Percentiles rank a stretch among this genome's conserved stretches.
Evolutionary conservation across 2,329 filamentous ascomycete genomes (phyloP).

Genomic region (Penicillium aurantiogriseum): DNA sequence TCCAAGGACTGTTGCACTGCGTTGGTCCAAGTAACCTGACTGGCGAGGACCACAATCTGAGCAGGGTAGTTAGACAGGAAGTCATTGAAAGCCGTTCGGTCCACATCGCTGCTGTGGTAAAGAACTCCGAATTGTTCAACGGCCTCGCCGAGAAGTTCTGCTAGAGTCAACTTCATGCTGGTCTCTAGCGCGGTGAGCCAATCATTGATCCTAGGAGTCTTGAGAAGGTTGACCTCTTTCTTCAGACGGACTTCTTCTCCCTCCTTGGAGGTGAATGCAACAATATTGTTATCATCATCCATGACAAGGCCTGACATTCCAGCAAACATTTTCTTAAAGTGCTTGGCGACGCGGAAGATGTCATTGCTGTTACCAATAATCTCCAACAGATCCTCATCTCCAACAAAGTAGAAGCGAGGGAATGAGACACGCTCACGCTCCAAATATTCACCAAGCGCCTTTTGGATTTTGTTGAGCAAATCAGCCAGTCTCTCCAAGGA

Average conservation of each 20-base stretch:
- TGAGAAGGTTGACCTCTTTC: slow-evolving; percentile 86
- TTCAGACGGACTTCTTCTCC: slow-evolving; percentile 84
- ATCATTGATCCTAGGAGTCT: slow-evolving; percentile 96
- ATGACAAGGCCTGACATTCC: slow-evolving; percentile 87
- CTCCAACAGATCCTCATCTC: slow-evolving; percentile 95
- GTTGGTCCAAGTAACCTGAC: slow-evolving; percentile 90
- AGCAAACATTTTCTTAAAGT: slow-evolving; percentile 99
- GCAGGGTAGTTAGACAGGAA: slow-evolving; percentile 85
- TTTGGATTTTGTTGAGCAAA: slow-evolving; percentile 97
- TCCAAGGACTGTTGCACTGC: slow-evolving; percentile 75
- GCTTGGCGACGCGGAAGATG: slow-evolving; percentile 91
- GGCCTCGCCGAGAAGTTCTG: slow-evolving; percentile 84
- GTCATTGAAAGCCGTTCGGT: slow-evolving; percentile 67
- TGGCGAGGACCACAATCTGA: slow-evolving; percentile 91
- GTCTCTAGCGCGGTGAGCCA: slow-evolving; percentile 92
- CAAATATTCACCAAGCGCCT: slow-evolving; percentile 95
- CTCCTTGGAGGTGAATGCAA: slow-evolving; percentile 92
- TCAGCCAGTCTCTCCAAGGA: slow-evolving; percentile 95
- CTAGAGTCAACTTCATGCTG: slow-evolving; percentile 91
- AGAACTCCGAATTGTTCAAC: slow-evolving; percentile 77
- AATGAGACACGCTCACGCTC: slow-evolving; percentile 97
- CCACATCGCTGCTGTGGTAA: slow-evolving; percentile 69
- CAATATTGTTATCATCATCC: slow-evolving; percentile 85
- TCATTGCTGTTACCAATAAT: slow-evolving; percentile 99
- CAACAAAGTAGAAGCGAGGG: slow-evolving; percentile 98